Base-by-base conservation (phyloP, 805 yeast genomes). In the Hanseniaspora occidentalis region DNA sequence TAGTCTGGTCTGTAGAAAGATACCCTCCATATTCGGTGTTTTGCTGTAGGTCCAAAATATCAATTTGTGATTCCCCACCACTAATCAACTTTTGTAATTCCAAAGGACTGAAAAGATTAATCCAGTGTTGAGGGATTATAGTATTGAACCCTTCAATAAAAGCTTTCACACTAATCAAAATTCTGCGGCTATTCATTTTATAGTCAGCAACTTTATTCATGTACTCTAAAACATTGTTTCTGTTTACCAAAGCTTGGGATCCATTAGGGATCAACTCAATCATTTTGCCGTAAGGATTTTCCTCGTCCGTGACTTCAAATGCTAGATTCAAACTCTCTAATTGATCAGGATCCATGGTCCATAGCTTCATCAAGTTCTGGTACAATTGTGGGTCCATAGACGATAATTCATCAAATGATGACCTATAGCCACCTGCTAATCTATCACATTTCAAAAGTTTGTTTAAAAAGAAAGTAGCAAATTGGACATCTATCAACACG, bases 11-110 rank as follows among this genome's bases (percentile, higher is more conserved):
- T 4, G 56, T 56, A 6, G 61, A 73, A 14, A 56, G 45, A 50
- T 60, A 82, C 0, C 88, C 94, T 3, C 83, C 84, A 46, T 78
- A 75, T n/a, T 65, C 80, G 0, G 79, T 74, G 52, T 84, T 70
- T 1, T 48, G 45, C 42, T 67, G 66, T 61, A 94, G 70, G 51
- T 89, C 96, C 1, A 68, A 65, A 3, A 88, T 57, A 55, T 85
- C 75, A 7, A 92, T 70, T 42, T 77, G 81, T 37, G 70, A 68
- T 39, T 73, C 73, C 6, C 84, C 89, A 4, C 94, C 95, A n/a
- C 92, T 75, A 2, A 85, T 77, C n/a, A 89, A 64, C 67, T 77
- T 75, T 55, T 86, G 95, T 13, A 92, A 59, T 53, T 89, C 97
- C 29, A 64, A 64, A 0, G 95, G 79, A 52, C 84, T 84, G 62